phyloP scores from a whole-genome alignment of 306 rosid genomes.

The Amphicarpaea edgeworthii region DNA sequence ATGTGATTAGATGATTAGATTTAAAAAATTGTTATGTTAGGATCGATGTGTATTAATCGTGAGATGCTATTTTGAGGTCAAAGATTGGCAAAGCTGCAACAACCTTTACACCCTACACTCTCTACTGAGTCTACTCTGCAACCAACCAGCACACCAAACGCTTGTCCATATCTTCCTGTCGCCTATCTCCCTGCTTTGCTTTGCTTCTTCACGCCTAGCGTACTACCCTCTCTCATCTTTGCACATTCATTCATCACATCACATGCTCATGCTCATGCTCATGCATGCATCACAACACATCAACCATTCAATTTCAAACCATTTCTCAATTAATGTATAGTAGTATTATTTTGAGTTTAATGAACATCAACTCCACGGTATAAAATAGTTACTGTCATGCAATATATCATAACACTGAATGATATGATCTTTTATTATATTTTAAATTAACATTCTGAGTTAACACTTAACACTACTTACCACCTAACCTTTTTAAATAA shows the following conservation, averaged over 20 bases:
- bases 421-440: no score
- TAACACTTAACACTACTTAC: not conserved
- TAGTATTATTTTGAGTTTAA: no score
- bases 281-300: slow-evolving; percentile 12
- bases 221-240: no score
- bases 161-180: slow-evolving; percentile 32
- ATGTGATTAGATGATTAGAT: no score
- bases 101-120: no score
- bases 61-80: not conserved
- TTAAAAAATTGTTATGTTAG: no score
- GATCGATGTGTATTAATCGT: no score
- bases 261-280: not conserved
- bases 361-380: no score
- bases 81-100: not conserved
- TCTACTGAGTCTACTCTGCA: no score
- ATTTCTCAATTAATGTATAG: no score
- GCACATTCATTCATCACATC: not conserved
- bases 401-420: no score
- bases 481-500: not conserved
- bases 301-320: not conserved
- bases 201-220: not conserved
- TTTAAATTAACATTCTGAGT: not conserved
- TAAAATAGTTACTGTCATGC: no score
- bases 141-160: not conserved
- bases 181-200: not conserved